phyloP scores from a whole-genome alignment of 306 rosid genomes.

The Vigna radiata region DNA sequence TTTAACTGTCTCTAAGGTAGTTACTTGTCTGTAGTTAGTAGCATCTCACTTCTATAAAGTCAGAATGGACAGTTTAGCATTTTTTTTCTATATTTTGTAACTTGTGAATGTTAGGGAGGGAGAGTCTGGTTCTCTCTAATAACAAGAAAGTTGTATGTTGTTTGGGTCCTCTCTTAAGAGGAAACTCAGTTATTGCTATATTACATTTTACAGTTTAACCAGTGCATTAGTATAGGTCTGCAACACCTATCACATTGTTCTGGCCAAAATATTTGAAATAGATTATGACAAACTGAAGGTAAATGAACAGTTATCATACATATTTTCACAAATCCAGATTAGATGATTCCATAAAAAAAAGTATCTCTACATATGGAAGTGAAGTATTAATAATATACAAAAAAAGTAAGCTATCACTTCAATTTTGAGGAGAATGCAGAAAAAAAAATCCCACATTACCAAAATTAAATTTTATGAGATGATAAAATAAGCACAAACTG shows the following conservation, averaged over 20 bases:
- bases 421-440: neutral
- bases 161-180: too few species aligned
- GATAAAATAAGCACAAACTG: slow-evolving; percentile 31
- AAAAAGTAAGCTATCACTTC: neutral
- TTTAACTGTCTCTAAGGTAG: too few species aligned
- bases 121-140: too few species aligned
- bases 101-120: too few species aligned
- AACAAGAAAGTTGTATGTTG: too few species aligned
- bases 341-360: slow-evolving; percentile 28
- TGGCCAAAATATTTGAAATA: slow-evolving; percentile 19
- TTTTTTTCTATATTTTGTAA: too few species aligned
- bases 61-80: too few species aligned
- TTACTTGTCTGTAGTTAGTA: too few species aligned
- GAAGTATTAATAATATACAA: slow-evolving; percentile 9
- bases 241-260: neutral
- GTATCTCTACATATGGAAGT: neutral
- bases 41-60: too few species aligned
- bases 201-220: too few species aligned
- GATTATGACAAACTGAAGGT: slow-evolving; percentile 27
- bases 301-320: slow-evolving; percentile 18
- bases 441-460: slow-evolving; percentile 22
- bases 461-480: slow-evolving; percentile 37
- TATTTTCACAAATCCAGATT: slow-evolving; percentile 30
- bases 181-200: too few species aligned
- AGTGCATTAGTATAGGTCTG: too few species aligned